Percentiles rank a stretch among this genome's conserved stretches.
Conservation (phyloP, 768 basidiomycete species). For the Peribolospora baueri region DNA sequence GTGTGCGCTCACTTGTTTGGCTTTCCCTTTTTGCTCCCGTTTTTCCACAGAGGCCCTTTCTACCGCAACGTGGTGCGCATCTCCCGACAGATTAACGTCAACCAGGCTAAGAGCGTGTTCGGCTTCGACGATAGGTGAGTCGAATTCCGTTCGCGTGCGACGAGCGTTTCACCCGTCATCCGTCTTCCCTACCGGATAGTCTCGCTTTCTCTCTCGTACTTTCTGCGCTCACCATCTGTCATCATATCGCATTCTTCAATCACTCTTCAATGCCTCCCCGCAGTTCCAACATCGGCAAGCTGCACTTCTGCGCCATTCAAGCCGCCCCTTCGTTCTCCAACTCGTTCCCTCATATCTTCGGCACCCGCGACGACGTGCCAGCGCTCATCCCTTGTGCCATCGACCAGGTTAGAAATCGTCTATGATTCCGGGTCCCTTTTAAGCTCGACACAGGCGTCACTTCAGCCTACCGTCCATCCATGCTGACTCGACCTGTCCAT, state of each 20-base stretch:
- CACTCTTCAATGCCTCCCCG: neutral
- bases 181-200: no score
- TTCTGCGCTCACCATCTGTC: neutral
- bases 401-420: constrained; percentile 34
- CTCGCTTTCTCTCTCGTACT: no score
- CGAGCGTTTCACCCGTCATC: no score
- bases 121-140: constrained; percentile 88
- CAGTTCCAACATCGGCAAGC: constrained; percentile 94
- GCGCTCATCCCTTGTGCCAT: constrained; percentile 94
- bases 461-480: constrained; percentile 16
- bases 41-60: constrained; percentile 41
- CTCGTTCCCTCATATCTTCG: constrained; percentile 96
- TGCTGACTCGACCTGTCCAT: neutral
- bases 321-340: constrained; percentile 92
- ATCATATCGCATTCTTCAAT: neutral
- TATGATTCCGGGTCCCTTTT: neutral
- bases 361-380: constrained; percentile 52
- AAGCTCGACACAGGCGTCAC: neutral
- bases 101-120: constrained; percentile 81
- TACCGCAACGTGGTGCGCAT: constrained; percentile 85
- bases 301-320: constrained; percentile 86
- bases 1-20: neutral
- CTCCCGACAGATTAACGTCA: constrained; percentile 74
- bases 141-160: no score
- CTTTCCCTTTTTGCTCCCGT: neutral